Base-by-base conservation (phyloP, 192 early-diverging fungal genomes). In the Linnemannia zychae region DNA sequence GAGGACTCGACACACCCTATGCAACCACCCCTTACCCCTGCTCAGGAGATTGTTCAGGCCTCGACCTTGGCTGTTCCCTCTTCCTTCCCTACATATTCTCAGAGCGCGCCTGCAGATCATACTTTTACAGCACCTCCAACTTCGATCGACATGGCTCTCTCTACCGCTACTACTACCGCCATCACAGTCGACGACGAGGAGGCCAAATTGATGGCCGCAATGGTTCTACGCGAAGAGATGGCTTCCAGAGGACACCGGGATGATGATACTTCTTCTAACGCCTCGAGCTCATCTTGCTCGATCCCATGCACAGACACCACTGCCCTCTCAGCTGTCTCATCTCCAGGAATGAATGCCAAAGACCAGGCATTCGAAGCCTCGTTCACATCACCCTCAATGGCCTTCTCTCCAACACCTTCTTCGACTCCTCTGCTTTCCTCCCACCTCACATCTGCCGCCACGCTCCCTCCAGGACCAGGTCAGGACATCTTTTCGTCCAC, bases 381-480 rank as follows among this genome's bases (percentile, higher is more conserved):
- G 17, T 79, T 79, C 72, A 71, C 82, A 16, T 84, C 77, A 28
- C 82, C 77, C 16, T 71, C 82, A n/a, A 75, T 78, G 76, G 12
- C 67, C 12, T 68, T 79, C 40, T 71, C 80, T 24, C 76, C 81
- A 18, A 69, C 63, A 0, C 28, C 50, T 0, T 37, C 65, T 11
- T 34, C 75, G 6, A 50, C 75, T 12, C 6, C 37, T 15, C 6
- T 71, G 5, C 53, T 57, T 34, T 40, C 63, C 33, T 46, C 77
- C 1, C 66, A 68, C 9, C 66, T 65, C 22, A 28, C 38, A 34
- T 20, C 38, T 2, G 67, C 13, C 9, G 50, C 73, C 17, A 57
- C 79, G 12, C 22, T 67, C 67, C 37, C 36, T 47, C 18, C 76
- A 38, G 67, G n/a, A 28, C 33, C 36, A 28, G 36, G 24, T 22